phyloP scores from a whole-genome alignment of 345 rosid genomes.

The Ceriops zippeliana region DNA sequence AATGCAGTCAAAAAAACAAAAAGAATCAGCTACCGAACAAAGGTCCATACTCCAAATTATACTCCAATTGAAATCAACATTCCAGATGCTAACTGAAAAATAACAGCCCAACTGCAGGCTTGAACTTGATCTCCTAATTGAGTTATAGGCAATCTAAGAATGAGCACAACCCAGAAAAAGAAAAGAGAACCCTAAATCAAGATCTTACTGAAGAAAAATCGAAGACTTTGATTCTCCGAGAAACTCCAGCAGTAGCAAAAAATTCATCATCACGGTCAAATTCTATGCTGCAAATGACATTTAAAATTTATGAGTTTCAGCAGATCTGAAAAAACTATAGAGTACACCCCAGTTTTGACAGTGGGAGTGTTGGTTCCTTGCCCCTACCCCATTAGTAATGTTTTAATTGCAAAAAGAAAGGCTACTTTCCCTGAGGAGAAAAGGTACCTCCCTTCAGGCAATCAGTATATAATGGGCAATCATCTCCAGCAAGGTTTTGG shows the following conservation, averaged over 20 bases:
- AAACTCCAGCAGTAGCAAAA: constrained; percentile 98
- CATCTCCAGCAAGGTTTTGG: not conserved
- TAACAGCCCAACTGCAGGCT: no score
- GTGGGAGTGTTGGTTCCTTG: no score
- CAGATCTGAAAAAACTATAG: not conserved
- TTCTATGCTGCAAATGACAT: constrained; percentile 70
- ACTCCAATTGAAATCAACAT: not conserved
- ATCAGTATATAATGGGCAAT: not conserved
- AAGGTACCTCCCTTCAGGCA: not conserved
- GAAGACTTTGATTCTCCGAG: constrained; percentile 87
- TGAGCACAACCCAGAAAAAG: not conserved
- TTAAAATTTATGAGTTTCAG: constrained; percentile 16
- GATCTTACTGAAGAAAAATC: constrained; percentile 80
- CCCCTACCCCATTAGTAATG: no score
- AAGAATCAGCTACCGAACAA: not conserved
- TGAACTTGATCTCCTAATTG: not conserved
- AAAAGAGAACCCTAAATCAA: constrained; percentile 2
- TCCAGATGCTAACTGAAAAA: no score
- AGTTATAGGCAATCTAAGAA: not conserved
- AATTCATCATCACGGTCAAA: constrained; percentile 96
- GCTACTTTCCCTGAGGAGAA: not conserved
- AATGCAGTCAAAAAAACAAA: not conserved
- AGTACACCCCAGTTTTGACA: not conserved
- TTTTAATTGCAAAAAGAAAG: no score
- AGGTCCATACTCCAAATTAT: not conserved